Conservation (phyloP, 192 early-diverging fungal species). For the Backusella tuberculispora region DNA sequence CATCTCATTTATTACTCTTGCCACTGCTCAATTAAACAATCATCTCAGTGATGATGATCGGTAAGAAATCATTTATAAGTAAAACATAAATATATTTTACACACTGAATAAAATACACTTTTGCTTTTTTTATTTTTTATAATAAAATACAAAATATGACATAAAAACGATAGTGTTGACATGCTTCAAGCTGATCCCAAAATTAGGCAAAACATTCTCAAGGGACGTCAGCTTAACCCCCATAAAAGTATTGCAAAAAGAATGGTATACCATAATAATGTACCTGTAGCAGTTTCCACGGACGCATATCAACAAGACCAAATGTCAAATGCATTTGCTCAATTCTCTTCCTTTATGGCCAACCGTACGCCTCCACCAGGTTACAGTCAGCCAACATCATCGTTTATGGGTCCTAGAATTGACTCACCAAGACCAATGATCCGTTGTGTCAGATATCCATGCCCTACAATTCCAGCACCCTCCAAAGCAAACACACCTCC, state of each 20-base stretch:
- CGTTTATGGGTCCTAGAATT: neutral
- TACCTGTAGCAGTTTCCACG: neutral
- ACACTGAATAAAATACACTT: neutral
- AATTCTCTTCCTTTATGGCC: neutral
- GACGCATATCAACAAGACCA: neutral
- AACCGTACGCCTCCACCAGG: neutral
- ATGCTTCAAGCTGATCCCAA: neutral
- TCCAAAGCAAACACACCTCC: neutral
- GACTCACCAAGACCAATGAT: neutral
- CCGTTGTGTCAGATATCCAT: neutral
- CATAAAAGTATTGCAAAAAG: slow-evolving; percentile 9
- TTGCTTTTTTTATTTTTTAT: neutral
- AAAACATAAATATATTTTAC: slow-evolving; percentile 1
- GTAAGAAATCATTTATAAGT: neutral
- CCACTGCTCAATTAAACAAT: neutral
- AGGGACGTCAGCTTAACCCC: neutral
- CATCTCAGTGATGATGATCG: neutral
- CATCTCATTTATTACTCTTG: neutral
- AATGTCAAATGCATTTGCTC: neutral
- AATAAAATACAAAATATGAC: neutral
- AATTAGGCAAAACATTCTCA: neutral
- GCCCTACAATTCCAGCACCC: neutral
- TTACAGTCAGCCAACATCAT: neutral
- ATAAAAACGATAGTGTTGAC: neutral
- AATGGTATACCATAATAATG: neutral